These are phyloP conservation scores for Aspergillus latus DNA, from an alignment of 2,329 filamentous ascomycete species.

Conservation along the genomic window DNA sequence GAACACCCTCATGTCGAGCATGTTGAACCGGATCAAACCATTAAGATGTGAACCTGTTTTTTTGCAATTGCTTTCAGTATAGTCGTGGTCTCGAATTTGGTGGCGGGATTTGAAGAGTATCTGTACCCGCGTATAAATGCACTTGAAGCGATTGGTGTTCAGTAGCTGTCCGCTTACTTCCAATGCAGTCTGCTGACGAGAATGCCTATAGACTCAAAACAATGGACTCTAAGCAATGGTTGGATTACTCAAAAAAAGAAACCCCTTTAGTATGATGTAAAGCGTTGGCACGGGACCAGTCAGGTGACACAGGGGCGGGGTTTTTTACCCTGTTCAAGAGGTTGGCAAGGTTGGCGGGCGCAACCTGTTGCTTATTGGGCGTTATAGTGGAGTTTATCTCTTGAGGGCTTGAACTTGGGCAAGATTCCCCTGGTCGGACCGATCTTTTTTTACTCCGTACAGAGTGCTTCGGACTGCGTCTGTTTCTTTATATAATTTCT, in stretches of 20 bases:
- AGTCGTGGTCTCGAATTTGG: too few species aligned
- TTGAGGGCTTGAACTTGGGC: background rate
- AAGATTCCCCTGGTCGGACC: constrained; percentile 11
- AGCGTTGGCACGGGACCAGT: background rate
- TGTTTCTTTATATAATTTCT: background rate
- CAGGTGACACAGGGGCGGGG: background rate
- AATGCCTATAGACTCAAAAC: too few species aligned
- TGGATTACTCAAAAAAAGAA: too few species aligned
- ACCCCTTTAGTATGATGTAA: background rate
- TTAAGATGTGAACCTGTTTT: background rate
- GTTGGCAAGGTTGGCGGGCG: too few species aligned
- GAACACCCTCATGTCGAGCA: background rate
- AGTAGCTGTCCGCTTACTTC: too few species aligned
- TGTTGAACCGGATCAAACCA: background rate
- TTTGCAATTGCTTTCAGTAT: background rate
- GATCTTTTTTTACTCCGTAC: background rate
- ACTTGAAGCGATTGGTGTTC: too few species aligned
- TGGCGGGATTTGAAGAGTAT: too few species aligned
- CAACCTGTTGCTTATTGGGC: background rate
- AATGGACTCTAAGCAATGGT: too few species aligned
- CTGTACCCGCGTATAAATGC: too few species aligned
- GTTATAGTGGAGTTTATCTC: background rate
- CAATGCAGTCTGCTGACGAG: too few species aligned
- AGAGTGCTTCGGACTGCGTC: too few species aligned
- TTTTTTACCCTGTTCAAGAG: constrained; percentile 1